Evolutionary conservation across 2,329 filamentous ascomycete genomes (phyloP).

Genomic region (Xylariomycetidae sp.): DNA sequence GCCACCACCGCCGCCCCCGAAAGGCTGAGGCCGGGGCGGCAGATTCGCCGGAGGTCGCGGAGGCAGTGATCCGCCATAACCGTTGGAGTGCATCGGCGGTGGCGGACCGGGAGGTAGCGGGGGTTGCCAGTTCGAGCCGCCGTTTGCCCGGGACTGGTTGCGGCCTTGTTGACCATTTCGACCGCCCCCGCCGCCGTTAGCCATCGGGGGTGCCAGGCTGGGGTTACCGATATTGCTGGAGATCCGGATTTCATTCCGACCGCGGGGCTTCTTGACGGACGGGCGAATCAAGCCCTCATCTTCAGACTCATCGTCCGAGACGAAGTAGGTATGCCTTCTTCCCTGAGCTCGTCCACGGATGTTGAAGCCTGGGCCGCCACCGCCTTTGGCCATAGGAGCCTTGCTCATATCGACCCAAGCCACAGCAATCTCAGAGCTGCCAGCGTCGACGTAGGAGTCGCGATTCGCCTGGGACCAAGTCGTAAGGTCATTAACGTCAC

Average conservation of each 20-base stretch:
- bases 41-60: constrained; percentile 15
- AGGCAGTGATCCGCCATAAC: constrained; percentile 9
- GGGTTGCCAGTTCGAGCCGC: constrained; percentile 14
- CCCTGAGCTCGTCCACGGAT: constrained; percentile 21
- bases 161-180: constrained; percentile 3
- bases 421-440: constrained; percentile 34
- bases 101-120: constrained; percentile 20
- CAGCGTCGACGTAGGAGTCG: constrained; percentile 42
- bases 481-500: constrained; percentile 26
- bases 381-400: constrained; percentile 1
- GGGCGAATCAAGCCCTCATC: constrained; percentile 25
- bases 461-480: constrained; percentile 49
- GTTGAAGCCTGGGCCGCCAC: constrained; percentile 13
- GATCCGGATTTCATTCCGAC: constrained; percentile 21
- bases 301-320: constrained; percentile 28
- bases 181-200: constrained; percentile 3
- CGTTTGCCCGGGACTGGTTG: constrained; percentile 3
- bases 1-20: constrained; percentile 3
- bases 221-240: constrained; percentile 22
- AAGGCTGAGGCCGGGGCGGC: constrained; percentile 16
- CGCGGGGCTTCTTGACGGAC: constrained; percentile 15
- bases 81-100: constrained; percentile 7
- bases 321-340: constrained; percentile 23
- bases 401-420: constrained; percentile 17
- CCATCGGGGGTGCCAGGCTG: not conserved